phyloP scores from a whole-genome alignment of 352 stramenopile genomes.

The Thraustochytrium aureum region DNA sequence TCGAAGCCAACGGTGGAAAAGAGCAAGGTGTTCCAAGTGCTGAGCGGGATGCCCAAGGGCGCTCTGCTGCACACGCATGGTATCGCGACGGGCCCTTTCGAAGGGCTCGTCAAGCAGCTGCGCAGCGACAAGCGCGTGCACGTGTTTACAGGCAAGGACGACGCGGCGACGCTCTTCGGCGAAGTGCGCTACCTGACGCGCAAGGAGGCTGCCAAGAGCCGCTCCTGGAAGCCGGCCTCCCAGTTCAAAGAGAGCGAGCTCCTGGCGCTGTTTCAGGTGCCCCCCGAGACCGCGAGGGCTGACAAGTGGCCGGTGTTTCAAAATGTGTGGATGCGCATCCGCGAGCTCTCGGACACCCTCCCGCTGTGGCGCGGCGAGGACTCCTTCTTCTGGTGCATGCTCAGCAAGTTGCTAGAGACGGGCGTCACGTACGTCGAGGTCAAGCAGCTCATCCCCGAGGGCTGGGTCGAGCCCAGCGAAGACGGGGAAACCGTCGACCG shows the following conservation, averaged over 20 bases:
- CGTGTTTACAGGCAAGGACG: conserved; percentile 10
- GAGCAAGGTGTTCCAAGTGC: conserved; percentile 37
- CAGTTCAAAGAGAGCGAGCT: neutral
- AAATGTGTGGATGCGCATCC: conserved; percentile 49
- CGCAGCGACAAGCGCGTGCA: conserved; percentile 1
- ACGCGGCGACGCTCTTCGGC: neutral
- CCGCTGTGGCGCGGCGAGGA: conserved; percentile 38
- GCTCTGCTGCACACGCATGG: conserved; percentile 50
- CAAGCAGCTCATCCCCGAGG: conserved; percentile 44
- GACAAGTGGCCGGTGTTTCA: conserved; percentile 47
- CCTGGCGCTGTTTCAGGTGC: neutral
- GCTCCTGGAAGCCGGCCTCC: neutral
- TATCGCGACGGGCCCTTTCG: conserved; percentile 50
- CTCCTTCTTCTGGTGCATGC: conserved; percentile 54
- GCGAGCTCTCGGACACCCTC: conserved; percentile 39
- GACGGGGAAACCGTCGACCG: conserved; percentile 24
- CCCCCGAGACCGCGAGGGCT: neutral
- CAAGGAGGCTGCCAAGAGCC: conserved; percentile 8
- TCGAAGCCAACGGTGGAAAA: neutral
- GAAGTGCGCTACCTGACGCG: conserved; percentile 49
- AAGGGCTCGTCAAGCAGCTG: conserved; percentile 24
- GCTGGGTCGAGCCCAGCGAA: conserved; percentile 18
- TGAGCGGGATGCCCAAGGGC: conserved; percentile 47
- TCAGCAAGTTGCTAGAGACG: conserved; percentile 47
- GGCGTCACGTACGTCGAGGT: conserved; percentile 54